Evolutionary conservation across 106 monocot genomes (phyloP).

Genomic region (Hemerocallis citrina): DNA sequence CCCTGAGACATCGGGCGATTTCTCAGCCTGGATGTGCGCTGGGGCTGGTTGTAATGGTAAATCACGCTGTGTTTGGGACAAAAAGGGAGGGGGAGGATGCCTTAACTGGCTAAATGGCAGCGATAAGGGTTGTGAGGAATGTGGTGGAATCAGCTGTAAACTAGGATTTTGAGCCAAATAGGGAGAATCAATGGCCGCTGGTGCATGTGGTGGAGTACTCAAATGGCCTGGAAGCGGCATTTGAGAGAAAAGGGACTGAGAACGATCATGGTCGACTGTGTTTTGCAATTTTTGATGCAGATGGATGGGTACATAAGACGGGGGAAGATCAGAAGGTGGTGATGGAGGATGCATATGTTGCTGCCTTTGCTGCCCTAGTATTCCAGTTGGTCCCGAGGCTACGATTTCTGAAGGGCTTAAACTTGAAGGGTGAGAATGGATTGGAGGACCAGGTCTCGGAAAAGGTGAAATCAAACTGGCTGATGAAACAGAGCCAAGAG

Average conservation of each 20-base stretch:
- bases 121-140: constrained; percentile 20
- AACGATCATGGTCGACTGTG: constrained; percentile 11
- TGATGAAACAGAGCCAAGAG: constrained; percentile 23
- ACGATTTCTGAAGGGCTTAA: constrained; percentile 14
- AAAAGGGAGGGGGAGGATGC: no score
- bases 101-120: no score
- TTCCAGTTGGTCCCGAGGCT: constrained; percentile 9
- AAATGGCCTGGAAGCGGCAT: constrained; percentile 15
- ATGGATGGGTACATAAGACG: constrained; percentile 17
- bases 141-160: constrained; percentile 7
- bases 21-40: constrained; percentile 8
- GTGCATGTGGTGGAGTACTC: constrained; percentile 3
- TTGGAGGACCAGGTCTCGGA: constrained; percentile 14
- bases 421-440: constrained; percentile 20
- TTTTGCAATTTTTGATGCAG: constrained; percentile 14
- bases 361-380: constrained; percentile 23
- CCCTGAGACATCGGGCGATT: constrained; percentile 17
- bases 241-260: constrained; percentile 14
- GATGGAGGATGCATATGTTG: constrained; percentile 31
- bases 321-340: constrained; percentile 17
- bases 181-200: constrained; percentile 8
- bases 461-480: constrained; percentile 24
- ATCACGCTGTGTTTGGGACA: constrained; percentile 19
- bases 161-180: constrained; percentile 9
- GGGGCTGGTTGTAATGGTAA: neutral